Evolutionary conservation across 2,329 filamentous ascomycete species (phyloP).

Genomic region (Cryphonectria parasitica): DNA sequence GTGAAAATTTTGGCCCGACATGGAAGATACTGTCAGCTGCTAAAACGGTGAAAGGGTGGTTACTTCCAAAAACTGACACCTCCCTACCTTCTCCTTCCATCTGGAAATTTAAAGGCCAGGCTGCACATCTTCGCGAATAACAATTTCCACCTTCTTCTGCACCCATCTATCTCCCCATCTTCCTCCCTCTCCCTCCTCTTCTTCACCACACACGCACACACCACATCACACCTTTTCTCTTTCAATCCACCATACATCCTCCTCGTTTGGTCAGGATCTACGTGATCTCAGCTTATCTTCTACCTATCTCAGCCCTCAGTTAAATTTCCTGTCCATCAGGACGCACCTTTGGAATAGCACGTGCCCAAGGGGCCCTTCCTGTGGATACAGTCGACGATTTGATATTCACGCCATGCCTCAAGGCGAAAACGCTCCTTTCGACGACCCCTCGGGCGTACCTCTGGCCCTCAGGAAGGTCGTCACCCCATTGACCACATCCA

Average conservation of each 20-base stretch:
- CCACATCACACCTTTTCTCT: neutral
- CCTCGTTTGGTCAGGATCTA: constrained; percentile 24
- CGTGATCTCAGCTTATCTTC: constrained; percentile 28
- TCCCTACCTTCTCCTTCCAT: constrained; percentile 10
- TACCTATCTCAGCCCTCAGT: constrained; percentile 21
- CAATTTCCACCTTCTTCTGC: neutral
- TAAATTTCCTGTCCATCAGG: constrained; percentile 18
- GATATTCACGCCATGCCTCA: constrained; percentile 21
- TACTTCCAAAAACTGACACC: constrained; percentile 21
- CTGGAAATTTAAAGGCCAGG: constrained; percentile 10
- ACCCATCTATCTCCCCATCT: constrained; percentile 7
- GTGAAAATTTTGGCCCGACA: neutral
- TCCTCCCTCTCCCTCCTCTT: constrained; percentile 14
- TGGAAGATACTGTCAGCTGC: neutral
- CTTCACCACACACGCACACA: constrained; percentile 12
- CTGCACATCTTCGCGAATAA: constrained; percentile 8
- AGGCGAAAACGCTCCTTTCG: constrained; percentile 27
- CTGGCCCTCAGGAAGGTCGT: constrained; percentile 48
- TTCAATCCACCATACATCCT: constrained; percentile 11
- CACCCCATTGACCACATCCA: constrained; percentile 55
- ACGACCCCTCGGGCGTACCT: constrained; percentile 13
- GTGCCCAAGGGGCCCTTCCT: constrained; percentile 16
- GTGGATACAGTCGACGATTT: constrained; percentile 6
- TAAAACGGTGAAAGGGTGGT: constrained; percentile 5
- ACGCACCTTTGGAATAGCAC: constrained; percentile 24